These are phyloP conservation scores for Rhizophagus prolifer DNA, from an alignment of 192 early-diverging fungal species.

Conservation along the genomic window DNA sequence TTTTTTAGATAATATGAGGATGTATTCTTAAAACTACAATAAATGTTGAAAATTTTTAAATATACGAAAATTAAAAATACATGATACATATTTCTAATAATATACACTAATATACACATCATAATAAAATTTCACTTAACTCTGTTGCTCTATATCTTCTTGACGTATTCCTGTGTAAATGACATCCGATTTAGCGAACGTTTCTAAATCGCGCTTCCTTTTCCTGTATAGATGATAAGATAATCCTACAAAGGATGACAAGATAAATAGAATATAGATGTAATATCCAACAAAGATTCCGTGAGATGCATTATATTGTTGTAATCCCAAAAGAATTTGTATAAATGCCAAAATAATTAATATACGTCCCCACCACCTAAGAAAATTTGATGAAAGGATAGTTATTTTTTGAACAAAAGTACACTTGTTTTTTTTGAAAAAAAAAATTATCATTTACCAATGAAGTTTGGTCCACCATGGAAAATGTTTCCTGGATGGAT, in stretches of 20 bases:
- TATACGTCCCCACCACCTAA: not conserved
- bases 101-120: not conserved
- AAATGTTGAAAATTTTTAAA: too few species aligned
- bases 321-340: not conserved
- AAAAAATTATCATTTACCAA: not conserved
- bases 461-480: constrained; percentile 20
- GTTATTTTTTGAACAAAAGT: too few species aligned
- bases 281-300: not conserved
- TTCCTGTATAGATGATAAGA: not conserved
- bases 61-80: too few species aligned
- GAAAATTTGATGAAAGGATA: not conserved
- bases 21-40: not conserved
- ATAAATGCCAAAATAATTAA: not conserved
- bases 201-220: not conserved
- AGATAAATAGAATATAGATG: not conserved
- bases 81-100: too few species aligned
- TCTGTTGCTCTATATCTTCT: not conserved
- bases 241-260: not conserved
- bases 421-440: not conserved
- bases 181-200: not conserved
- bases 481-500: not conserved
- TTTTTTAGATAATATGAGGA: not conserved
- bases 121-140: not conserved
- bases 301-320: not conserved
- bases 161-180: not conserved